Percentiles rank a stretch among this genome's conserved stretches.
Conservation (phyloP, 1,284 basidiomycete genomes). For the Athelia psychrophila region DNA sequence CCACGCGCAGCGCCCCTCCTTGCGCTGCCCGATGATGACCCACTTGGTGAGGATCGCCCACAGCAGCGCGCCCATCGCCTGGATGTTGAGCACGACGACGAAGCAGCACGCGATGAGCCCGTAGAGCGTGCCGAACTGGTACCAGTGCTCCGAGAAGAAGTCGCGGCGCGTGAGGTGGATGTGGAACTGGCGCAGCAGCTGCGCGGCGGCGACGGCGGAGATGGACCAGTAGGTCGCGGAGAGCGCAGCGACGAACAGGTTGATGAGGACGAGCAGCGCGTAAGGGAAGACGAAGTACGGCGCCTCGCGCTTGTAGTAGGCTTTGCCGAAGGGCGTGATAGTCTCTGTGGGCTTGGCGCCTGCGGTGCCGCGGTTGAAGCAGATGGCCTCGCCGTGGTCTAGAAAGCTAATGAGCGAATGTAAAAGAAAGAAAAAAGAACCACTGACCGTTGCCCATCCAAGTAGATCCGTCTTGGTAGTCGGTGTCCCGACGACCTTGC, state of each 20-base stretch:
- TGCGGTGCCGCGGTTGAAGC: constrained; percentile 26
- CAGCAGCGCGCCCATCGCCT: constrained; percentile 30
- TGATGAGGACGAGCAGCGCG: constrained; percentile 31
- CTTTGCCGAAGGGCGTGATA: constrained; percentile 42
- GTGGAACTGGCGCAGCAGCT: constrained; percentile 30
- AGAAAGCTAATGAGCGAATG: constrained; percentile 1
- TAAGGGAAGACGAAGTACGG: constrained; percentile 43
- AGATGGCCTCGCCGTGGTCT: constrained; percentile 35
- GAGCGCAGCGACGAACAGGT: constrained; percentile 25
- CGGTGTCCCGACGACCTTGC: constrained; percentile 16
- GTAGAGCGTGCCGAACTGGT: constrained; percentile 33
- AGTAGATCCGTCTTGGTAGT: constrained; percentile 22
- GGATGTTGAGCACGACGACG: constrained; percentile 30
- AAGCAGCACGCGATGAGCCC: constrained; percentile 34
- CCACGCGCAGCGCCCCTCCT: constrained; percentile 37
- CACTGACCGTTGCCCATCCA: constrained; percentile 26
- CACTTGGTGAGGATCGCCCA: constrained; percentile 41
- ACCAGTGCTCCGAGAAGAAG: constrained; percentile 33
- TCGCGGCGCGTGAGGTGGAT: constrained; percentile 23
- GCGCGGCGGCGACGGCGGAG: constrained; percentile 35
- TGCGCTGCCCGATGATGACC: constrained; percentile 37
- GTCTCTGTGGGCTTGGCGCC: constrained; percentile 24
- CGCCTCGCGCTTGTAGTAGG: constrained; percentile 42
- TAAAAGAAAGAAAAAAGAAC: background rate
- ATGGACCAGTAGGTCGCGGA: constrained; percentile 42